Percentiles rank a stretch among this genome's conserved stretches.
phyloP scores from a whole-genome alignment of 768 basidiomycete genomes.

The Lentinula sp. region DNA sequence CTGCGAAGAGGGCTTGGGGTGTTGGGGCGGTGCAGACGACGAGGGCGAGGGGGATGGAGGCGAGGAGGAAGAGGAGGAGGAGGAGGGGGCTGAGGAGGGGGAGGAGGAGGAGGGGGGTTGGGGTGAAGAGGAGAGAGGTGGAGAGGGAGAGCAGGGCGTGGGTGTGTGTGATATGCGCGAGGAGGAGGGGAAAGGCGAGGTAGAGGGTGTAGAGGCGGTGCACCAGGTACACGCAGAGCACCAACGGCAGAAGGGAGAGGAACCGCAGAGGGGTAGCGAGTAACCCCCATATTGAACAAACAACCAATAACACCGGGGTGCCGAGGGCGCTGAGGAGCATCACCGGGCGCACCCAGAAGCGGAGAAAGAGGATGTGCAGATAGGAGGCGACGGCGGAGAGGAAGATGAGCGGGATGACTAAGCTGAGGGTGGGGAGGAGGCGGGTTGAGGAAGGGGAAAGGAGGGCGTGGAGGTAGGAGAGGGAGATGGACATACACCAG shows the following conservation, averaged over 20 bases:
- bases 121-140: too few species aligned
- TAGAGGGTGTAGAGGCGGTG: not conserved
- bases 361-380: slow-evolving; percentile 66
- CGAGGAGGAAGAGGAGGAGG: not conserved
- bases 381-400: slow-evolving; percentile 69
- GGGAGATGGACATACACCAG: slow-evolving; percentile 50
- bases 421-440: slow-evolving; percentile 70
- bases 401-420: slow-evolving; percentile 68
- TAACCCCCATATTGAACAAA: too few species aligned
- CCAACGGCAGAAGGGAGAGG: slow-evolving; percentile 50
- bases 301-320: slow-evolving; percentile 65
- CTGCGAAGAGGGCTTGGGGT: too few species aligned
- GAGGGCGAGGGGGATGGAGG: not conserved
- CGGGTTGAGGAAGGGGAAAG: slow-evolving; percentile 63
- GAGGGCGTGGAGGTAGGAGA: slow-evolving; percentile 59
- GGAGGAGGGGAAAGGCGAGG: too few species aligned
- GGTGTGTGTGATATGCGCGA: too few species aligned
- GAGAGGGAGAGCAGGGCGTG: too few species aligned
- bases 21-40: too few species aligned
- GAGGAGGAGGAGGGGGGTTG: not conserved
- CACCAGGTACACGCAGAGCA: not conserved
- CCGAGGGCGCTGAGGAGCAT: slow-evolving; percentile 74
- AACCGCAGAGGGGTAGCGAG: slow-evolving; percentile 55
- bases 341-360: slow-evolving; percentile 64
- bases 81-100: not conserved